phyloP scores from a whole-genome alignment of 129 eudicot species.

The Escallonia herrerae region DNA sequence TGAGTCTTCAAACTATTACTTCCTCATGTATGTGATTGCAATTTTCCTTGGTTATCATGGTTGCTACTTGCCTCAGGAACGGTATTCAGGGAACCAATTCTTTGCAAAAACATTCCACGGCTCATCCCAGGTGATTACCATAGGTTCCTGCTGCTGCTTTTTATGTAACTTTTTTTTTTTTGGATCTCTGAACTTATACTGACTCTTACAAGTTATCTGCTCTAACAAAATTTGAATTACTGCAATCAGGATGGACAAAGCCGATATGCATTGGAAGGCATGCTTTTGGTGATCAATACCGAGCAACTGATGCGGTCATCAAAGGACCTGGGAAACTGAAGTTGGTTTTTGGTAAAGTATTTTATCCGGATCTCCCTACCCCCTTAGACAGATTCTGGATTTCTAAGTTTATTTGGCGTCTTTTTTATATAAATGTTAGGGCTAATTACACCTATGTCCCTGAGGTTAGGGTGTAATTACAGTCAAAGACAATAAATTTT shows the following conservation, averaged over 20 bases:
- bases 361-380: not conserved
- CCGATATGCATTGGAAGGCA: conserved; percentile 98
- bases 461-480: too few relatives aligned
- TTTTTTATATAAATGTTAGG: not conserved
- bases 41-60: not conserved
- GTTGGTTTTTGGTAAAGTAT: conserved; percentile 58
- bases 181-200: too few relatives aligned
- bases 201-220: not conserved
- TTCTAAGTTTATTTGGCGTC: not conserved
- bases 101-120: conserved; percentile 67
- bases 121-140: conserved; percentile 40
- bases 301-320: conserved; percentile 82
- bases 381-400: not conserved
- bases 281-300: conserved; percentile 96
- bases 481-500: too few relatives aligned
- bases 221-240: not conserved
- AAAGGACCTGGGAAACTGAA: conserved; percentile 91
- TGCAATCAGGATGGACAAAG: conserved; percentile 75
- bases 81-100: conserved; percentile 68
- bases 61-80: conserved; percentile 33
- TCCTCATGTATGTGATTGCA: not conserved
- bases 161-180: too few relatives aligned
- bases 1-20: not conserved
- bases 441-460: too few relatives aligned
- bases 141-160: too few relatives aligned